Evolutionary conservation across 441 rosid genomes (phyloP).

Genomic region (Raphanus hybrid): DNA sequence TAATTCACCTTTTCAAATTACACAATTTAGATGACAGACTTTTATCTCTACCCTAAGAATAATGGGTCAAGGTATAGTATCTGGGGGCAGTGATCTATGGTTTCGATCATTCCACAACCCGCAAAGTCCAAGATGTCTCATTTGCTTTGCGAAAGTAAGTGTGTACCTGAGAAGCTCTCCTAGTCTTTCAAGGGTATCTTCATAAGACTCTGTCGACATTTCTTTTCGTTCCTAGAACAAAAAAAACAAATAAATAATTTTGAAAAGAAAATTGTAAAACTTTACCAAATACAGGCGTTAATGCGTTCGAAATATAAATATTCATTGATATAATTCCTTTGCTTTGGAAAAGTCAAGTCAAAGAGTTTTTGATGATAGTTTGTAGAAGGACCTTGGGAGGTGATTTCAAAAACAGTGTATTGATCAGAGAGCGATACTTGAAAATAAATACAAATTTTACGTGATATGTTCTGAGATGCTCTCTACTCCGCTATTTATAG

Average conservation of each 20-base stretch:
- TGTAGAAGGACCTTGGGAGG: constrained; percentile 15
- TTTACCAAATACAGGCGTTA: neutral
- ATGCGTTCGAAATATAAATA: neutral
- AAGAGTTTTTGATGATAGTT: neutral
- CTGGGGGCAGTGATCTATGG: no score
- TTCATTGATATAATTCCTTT: neutral
- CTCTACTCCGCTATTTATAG: constrained; percentile 31
- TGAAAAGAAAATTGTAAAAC: neutral
- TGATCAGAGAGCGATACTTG: constrained; percentile 4
- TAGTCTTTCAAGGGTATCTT: no score
- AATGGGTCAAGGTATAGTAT: no score
- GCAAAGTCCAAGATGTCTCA: no score
- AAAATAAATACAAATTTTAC: constrained; percentile 15
- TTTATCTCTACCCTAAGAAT: no score
- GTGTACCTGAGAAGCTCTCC: no score
- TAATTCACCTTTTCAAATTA: no score
- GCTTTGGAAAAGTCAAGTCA: neutral
- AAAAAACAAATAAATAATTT: neutral
- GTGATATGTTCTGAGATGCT: constrained; percentile 19
- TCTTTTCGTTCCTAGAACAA: constrained; percentile 27
- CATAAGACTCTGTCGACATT: no score
- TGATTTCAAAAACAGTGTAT: neutral
- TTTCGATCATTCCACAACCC: no score
- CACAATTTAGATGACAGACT: no score
- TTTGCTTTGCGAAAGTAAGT: no score